Conservation (phyloP, 306 rosid species). For the Gynostemma pentaphyllum region DNA sequence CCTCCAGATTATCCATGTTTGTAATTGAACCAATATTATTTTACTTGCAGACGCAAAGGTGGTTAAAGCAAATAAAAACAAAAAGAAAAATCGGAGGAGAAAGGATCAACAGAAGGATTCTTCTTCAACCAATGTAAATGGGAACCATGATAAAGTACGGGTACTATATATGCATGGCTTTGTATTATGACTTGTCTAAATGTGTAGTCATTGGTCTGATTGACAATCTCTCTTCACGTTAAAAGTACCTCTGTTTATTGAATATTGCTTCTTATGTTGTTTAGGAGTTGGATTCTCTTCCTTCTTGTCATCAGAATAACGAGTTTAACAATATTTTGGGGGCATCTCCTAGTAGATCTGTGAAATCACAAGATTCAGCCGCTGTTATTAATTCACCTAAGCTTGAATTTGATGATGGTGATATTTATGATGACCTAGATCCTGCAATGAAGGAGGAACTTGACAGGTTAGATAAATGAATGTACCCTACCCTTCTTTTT, state of each 20-base stretch:
- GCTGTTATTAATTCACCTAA: constrained; percentile 23
- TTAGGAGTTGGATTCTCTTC: constrained; percentile 46
- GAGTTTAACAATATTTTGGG: constrained; percentile 24
- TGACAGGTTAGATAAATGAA: constrained; percentile 41
- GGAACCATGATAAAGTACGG: constrained; percentile 42
- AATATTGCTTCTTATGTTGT: constrained; percentile 11
- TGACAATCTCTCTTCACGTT: not conserved
- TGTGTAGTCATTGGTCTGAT: not conserved
- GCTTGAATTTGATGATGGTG: constrained; percentile 50
- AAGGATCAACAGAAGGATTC: constrained; percentile 54
- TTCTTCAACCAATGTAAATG: constrained; percentile 29
- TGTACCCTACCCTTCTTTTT: not conserved
- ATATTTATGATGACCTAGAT: constrained; percentile 73
- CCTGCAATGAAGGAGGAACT: constrained; percentile 82
- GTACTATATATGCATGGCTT: not conserved
- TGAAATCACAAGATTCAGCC: constrained; percentile 35
- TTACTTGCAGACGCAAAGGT: constrained; percentile 50
- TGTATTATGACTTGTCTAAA: not conserved
- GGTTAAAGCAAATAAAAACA: constrained; percentile 44
- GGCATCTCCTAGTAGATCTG: constrained; percentile 38
- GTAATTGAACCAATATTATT: constrained; percentile 2
- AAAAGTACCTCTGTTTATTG: constrained; percentile 7
- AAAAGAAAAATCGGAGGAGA: constrained; percentile 76
- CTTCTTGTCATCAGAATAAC: constrained; percentile 30
- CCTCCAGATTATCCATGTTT: constrained; percentile 10